Base-by-base conservation (phyloP, 768 basidiomycete species). In the Epithele typhae region DNA sequence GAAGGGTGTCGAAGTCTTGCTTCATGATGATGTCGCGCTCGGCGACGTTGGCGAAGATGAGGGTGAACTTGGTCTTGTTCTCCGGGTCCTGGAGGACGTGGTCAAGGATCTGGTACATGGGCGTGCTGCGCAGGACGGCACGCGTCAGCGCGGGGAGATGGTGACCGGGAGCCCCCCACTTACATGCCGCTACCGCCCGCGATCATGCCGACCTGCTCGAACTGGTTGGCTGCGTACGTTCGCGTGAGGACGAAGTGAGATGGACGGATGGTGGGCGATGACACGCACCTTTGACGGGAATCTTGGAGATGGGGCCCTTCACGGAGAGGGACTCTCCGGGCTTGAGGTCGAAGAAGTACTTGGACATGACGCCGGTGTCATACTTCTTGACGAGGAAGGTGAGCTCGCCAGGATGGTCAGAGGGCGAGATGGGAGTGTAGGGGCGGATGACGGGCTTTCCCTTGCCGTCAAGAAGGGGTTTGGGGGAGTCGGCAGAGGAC, bases 171-270 rank as follows among this genome's bases (percentile, higher is more conserved):
- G 5, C 2, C 19, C n/a, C n/a, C 35, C 23, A 68, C 82, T 57
- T 58, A 87, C 84, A 98, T 92, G 63, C 96, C 96, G 54, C 82
- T 87, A 44, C 96, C 96, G 43, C 96, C 96, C 25, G 90, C 91
- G 57, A 98, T 90, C 57, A 94, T 74, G 11, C 84, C 87, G 45
- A 96, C 83, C 55, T 92, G 73, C 18, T 93, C 88, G 43, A 86
- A 84, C 64, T 92, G 79, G 64, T 91, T 90, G 54, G 74, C 88
- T 91, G 53, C 23, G 37, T 9, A 9, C 18, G 35, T 14, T 6
- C 17, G 35, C 35, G 15, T 36, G 9, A 36, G 35, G 8, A 36
- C 5, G 4, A 17, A 19, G 17, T 10, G 14, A 9, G 14, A 5
- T 2, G 24, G 10, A 23, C 23, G 17, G 10, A 5, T 21, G 23